Evolutionary conservation across 345 rosid species (phyloP).

Genomic region (Corchorus capsularis): DNA sequence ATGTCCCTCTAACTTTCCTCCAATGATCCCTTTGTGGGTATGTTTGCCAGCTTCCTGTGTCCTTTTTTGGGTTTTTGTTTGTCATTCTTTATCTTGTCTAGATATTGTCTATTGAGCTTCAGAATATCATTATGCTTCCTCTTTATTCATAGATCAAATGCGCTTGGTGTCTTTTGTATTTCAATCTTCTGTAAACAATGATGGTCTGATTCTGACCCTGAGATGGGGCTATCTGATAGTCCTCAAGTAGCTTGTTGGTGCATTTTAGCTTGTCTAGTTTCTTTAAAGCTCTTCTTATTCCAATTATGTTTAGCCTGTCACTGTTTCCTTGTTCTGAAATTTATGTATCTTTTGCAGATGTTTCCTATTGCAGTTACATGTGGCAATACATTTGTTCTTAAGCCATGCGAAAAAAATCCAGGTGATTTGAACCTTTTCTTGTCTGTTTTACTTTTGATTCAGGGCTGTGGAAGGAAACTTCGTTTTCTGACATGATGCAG

Average conservation of each 20-base stretch:
- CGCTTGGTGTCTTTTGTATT: background rate
- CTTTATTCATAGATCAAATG: background rate
- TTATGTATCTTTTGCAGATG: constrained; percentile 40
- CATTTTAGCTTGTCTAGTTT: constrained; percentile 6
- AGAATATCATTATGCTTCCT: background rate
- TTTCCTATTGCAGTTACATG: constrained; percentile 46
- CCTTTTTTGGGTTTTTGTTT: constrained; percentile 10
- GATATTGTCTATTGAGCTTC: background rate
- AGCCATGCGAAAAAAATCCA: constrained; percentile 46
- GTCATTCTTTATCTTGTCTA: constrained; percentile 5
- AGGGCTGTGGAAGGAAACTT: background rate
- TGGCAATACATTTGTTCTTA: constrained; percentile 50
- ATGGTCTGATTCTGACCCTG: background rate
- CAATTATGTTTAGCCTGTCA: background rate
- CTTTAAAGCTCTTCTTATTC: background rate
- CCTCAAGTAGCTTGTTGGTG: background rate
- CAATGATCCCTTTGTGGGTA: constrained; percentile 47
- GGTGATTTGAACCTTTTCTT: constrained; percentile 27
- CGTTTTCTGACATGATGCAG: background rate
- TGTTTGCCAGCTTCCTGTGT: constrained; percentile 27
- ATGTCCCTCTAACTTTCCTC: constrained; percentile 41
- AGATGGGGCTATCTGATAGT: background rate
- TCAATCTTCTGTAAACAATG: background rate
- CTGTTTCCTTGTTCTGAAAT: background rate
- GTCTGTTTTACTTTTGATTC: background rate